phyloP scores from a whole-genome alignment of 2,329 filamentous ascomycete species.

The Sordariomycetes sp. region DNA sequence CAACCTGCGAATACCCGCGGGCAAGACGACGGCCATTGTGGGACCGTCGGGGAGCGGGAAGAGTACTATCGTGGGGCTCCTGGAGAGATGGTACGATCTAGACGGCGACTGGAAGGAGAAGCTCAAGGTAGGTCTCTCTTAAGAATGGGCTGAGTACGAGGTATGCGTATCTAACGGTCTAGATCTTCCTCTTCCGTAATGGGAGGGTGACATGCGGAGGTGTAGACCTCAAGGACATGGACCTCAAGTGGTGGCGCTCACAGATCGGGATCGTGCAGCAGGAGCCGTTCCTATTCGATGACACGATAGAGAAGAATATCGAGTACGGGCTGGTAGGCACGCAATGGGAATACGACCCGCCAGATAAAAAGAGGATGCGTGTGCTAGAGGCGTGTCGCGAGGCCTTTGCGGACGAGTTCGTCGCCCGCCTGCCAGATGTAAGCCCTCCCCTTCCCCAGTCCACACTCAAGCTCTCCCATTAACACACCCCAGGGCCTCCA shows the following conservation, averaged over 20 bases:
- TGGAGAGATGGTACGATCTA: slow-evolving; percentile 61
- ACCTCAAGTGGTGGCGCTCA: slow-evolving; percentile 52
- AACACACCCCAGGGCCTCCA: neutral
- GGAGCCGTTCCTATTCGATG: slow-evolving; percentile 58
- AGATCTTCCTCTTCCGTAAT: neutral
- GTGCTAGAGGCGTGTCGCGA: slow-evolving; percentile 36
- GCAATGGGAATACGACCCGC: slow-evolving; percentile 21
- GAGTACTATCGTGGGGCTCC: slow-evolving; percentile 59
- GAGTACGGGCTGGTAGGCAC: slow-evolving; percentile 31
- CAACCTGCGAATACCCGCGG: slow-evolving; percentile 45
- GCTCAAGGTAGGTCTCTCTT: neutral
- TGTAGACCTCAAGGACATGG: slow-evolving; percentile 42
- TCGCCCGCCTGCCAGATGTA: slow-evolving; percentile 32
- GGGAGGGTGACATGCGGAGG: slow-evolving; percentile 39
- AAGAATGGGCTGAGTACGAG: neutral
- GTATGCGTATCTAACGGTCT: neutral
- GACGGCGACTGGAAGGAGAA: slow-evolving; percentile 4
- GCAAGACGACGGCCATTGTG: slow-evolving; percentile 64
- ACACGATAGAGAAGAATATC: slow-evolving; percentile 45
- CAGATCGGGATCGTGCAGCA: slow-evolving; percentile 59
- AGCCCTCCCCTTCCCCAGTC: neutral
- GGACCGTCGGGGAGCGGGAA: slow-evolving; percentile 66
- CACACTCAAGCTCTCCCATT: neutral
- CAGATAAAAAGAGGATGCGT: slow-evolving; percentile 30
- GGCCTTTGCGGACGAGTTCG: slow-evolving; percentile 42